Evolutionary conservation across 2,329 filamentous ascomycete genomes (phyloP).

Genomic region (Arthrobotrys iridis): DNA sequence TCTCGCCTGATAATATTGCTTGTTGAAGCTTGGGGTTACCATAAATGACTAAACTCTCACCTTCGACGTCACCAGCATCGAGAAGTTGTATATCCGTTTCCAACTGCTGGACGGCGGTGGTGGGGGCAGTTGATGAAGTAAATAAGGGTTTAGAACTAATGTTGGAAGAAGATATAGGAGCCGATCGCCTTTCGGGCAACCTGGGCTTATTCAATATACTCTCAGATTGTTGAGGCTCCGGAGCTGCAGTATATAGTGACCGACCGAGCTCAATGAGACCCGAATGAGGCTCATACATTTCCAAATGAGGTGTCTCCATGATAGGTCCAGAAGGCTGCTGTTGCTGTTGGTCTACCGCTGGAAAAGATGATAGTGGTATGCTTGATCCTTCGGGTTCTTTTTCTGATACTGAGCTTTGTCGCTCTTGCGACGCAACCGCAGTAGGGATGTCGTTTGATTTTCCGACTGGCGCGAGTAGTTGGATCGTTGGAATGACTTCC

Average conservation of each 20-base stretch:
- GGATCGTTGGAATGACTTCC: conserved; percentile 44
- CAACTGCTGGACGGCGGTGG: not conserved
- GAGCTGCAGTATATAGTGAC: conserved; percentile 42
- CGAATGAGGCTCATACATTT: conserved; percentile 42
- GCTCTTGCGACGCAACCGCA: conserved; percentile 42
- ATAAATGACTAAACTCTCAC: conserved; percentile 36
- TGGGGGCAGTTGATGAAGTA: not conserved
- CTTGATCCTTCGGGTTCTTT: conserved; percentile 31
- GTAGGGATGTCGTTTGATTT: conserved; percentile 21
- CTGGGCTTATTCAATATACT: conserved; percentile 48
- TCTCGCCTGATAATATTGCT: conserved; percentile 33
- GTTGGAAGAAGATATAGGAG: conserved; percentile 14
- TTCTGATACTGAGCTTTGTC: conserved; percentile 13
- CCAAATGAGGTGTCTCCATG: conserved; percentile 38
- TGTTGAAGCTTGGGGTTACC: conserved; percentile 33
- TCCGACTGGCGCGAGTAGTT: conserved; percentile 16
- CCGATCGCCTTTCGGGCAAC: conserved; percentile 21
- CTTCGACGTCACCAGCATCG: conserved; percentile 9
- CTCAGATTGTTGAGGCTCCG: conserved; percentile 21
- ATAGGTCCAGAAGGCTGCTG: not conserved
- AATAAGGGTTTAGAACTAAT: not conserved
- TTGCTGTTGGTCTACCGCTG: not conserved
- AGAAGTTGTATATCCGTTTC: conserved; percentile 29
- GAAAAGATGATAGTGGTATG: not conserved
- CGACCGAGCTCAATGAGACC: conserved; percentile 42